Evolutionary conservation across 768 basidiomycete genomes (phyloP).

Genomic region (Leccinum disarticulatum): DNA sequence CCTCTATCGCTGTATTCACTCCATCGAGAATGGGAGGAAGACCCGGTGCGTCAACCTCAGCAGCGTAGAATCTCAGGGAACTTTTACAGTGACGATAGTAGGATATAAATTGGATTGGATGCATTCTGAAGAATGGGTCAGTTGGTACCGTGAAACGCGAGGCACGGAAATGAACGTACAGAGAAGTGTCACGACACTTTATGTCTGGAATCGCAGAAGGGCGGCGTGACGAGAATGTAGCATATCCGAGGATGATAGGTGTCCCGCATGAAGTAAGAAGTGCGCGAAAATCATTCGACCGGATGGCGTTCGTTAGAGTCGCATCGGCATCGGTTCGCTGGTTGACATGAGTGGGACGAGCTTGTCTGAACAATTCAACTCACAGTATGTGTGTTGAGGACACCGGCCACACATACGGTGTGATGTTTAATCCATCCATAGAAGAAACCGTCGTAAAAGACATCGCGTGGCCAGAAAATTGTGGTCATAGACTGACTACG

Average conservation of each 20-base stretch:
- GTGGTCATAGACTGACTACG: slow-evolving; percentile 29
- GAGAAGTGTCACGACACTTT: slow-evolving; percentile 32
- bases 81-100: slow-evolving; percentile 54
- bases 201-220: slow-evolving; percentile 26
- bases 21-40: slow-evolving; percentile 13
- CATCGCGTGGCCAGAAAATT: slow-evolving; percentile 61
- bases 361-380: slow-evolving; percentile 3
- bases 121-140: slow-evolving; percentile 13
- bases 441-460: slow-evolving; percentile 45
- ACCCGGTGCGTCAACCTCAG: slow-evolving; percentile 39
- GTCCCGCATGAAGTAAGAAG: slow-evolving; percentile 17
- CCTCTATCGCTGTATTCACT: slow-evolving; percentile 25
- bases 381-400: slow-evolving; percentile 40
- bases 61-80: slow-evolving; percentile 64
- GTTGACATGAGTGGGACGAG: slow-evolving; percentile 2
- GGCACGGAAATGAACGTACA: slow-evolving; percentile 12
- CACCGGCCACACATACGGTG: slow-evolving; percentile 50
- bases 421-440: slow-evolving; percentile 58
- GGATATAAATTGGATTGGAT: slow-evolving; percentile 38
- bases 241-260: slow-evolving; percentile 33
- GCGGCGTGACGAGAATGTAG: slow-evolving; percentile 17
- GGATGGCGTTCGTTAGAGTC: slow-evolving; percentile 12
- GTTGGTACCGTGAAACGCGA: neutral
- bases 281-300: slow-evolving; percentile 18
- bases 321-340: slow-evolving; percentile 19